A percentile compares a stretch with the other conserved stretches of the same genome.
phyloP scores from a whole-genome alignment of 1,284 basidiomycete genomes.

The Puccinia hordei region DNA sequence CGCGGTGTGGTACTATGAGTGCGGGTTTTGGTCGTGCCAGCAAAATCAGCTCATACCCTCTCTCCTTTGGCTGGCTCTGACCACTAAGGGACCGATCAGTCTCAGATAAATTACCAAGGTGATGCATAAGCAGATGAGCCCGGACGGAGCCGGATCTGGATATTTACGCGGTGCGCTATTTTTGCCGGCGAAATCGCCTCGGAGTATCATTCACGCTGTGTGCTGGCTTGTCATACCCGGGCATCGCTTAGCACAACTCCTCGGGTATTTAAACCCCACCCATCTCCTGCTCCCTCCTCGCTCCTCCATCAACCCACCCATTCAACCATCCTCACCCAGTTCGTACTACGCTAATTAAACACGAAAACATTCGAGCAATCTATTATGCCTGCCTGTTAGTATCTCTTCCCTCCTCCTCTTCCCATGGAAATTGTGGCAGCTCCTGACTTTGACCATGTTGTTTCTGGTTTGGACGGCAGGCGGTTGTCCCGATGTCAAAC shows the following conservation, averaged over 20 bases:
- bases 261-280: neutral
- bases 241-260: neutral
- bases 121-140: neutral
- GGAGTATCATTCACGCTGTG: neutral
- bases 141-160: neutral
- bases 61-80: too few relatives aligned
- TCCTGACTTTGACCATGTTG: neutral
- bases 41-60: too few relatives aligned
- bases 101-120: neutral
- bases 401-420: neutral
- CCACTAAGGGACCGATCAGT: too few relatives aligned
- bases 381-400: slow-evolving; percentile 32
- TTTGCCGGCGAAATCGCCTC: slow-evolving; percentile 21
- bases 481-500: slow-evolving; percentile 29
- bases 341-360: neutral
- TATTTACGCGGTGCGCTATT: neutral
- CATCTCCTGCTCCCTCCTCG: neutral
- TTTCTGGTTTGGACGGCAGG: neutral
- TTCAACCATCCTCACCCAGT: neutral
- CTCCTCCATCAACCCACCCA: neutral
- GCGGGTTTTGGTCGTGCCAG: neutral
- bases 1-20: neutral
- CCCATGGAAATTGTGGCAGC: too few relatives aligned
- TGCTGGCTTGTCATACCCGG: too few relatives aligned
- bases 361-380: neutral